phyloP scores from a whole-genome alignment of 768 basidiomycete genomes.

The Plicaturopsis crispa region DNA sequence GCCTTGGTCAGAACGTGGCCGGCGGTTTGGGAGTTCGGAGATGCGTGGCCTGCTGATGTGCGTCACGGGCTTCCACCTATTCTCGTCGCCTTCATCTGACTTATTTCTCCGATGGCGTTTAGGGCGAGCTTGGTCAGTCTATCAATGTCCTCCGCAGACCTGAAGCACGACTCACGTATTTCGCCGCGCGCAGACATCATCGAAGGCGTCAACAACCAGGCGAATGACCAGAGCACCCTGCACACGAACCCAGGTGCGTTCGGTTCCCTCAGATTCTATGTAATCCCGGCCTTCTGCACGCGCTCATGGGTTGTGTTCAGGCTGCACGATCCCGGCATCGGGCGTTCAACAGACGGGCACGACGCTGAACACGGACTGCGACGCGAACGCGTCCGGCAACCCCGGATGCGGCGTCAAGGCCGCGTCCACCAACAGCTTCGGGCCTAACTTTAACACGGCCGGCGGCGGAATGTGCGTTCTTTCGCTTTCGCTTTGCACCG shows the following conservation, averaged over 20 bases:
- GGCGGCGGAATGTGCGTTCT: constrained; percentile 29
- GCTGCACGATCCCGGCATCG: constrained; percentile 20
- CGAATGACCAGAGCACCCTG: constrained; percentile 21
- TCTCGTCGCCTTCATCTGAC: too few relatives aligned
- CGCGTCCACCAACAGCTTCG: constrained; percentile 22
- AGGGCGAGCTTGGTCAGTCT: too few relatives aligned
- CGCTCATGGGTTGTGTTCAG: constrained; percentile 7
- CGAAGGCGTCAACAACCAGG: constrained; percentile 22
- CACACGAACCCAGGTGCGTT: constrained; percentile 15
- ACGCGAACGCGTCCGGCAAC: constrained; percentile 16
- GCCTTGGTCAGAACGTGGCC: constrained; percentile 34
- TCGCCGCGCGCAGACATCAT: constrained; percentile 22
- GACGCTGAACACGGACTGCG: constrained; percentile 18
- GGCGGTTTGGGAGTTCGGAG: constrained; percentile 47
- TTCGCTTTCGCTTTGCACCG: constrained; percentile 2
- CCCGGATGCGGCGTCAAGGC: constrained; percentile 22
- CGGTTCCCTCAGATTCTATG: constrained; percentile 12
- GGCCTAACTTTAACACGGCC: constrained; percentile 23
- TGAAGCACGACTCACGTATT: too few relatives aligned
- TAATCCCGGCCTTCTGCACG: not conserved
- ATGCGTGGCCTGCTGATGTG: constrained; percentile 42
- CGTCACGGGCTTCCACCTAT: too few relatives aligned
- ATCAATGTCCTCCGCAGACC: too few relatives aligned
- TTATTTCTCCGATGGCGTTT: too few relatives aligned
- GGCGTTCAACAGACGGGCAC: constrained; percentile 25